Conservation (phyloP, 164 flowering plant genomes). For the Nymphaea colorata region DNA sequence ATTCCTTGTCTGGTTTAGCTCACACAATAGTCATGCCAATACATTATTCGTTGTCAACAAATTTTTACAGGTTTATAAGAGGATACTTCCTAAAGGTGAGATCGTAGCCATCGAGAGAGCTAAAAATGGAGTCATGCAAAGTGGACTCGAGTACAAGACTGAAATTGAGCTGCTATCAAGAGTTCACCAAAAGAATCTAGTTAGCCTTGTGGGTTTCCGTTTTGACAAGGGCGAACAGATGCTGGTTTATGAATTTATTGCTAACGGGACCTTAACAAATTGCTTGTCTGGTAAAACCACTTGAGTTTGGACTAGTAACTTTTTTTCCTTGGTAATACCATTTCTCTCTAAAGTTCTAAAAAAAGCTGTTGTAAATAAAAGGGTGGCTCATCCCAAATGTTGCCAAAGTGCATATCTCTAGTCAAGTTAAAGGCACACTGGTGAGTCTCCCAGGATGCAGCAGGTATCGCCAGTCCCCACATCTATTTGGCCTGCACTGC, state of each 20-base stretch:
- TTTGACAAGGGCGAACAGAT: no score
- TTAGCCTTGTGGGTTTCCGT: no score
- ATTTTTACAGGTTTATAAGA: constrained; percentile 45
- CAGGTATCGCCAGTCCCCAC: no score
- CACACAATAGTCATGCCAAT: background rate
- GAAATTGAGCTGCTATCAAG: no score
- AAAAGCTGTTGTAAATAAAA: constrained; percentile 16
- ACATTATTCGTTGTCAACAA: background rate
- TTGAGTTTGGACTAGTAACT: background rate
- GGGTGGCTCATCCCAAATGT: constrained; percentile 31
- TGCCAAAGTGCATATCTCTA: constrained; percentile 54
- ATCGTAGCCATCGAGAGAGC: no score
- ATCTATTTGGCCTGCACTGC: no score
- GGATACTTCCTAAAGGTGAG: no score
- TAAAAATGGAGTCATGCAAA: no score
- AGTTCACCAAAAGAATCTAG: no score
- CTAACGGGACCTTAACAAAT: constrained; percentile 54
- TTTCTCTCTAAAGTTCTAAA: background rate
- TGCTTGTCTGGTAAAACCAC: constrained; percentile 39
- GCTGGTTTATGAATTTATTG: constrained; percentile 43
- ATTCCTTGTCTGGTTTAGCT: background rate
- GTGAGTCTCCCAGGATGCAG: no score
- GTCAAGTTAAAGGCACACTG: constrained; percentile 72
- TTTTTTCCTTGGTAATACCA: background rate
- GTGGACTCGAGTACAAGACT: no score